Percentiles rank a stretch among this genome's conserved stretches.
Evolutionary conservation across 306 rosid species (phyloP).

Genomic region (Cicer arietinum): DNA sequence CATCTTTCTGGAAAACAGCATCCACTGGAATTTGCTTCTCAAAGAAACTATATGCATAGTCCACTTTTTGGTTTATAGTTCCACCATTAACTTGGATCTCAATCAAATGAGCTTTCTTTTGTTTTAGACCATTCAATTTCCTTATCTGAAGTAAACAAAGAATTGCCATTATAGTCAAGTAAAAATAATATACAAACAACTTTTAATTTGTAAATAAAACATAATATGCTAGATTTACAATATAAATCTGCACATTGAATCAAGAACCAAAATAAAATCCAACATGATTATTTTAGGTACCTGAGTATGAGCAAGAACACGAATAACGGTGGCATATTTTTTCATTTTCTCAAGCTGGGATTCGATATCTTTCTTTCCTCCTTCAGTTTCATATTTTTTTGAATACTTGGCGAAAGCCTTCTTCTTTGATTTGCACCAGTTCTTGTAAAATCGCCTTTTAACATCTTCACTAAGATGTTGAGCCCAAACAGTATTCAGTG

Average conservation of each 20-base stretch:
- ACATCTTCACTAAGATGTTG: conserved; percentile 83
- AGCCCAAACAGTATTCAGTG: conserved; percentile 76
- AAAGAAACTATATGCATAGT: conserved; percentile 71
- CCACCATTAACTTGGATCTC: conserved; percentile 91
- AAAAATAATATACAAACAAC: neutral
- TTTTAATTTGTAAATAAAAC: neutral
- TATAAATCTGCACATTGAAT: neutral
- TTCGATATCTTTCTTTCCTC: conserved; percentile 66
- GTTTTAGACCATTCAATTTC: conserved; percentile 85
- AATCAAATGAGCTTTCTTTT: conserved; percentile 91
- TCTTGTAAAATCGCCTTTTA: conserved; percentile 76
- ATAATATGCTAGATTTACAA: neutral
- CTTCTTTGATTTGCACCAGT: conserved; percentile 84
- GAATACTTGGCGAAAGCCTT: conserved; percentile 76
- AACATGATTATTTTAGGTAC: conserved; percentile 39
- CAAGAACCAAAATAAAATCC: neutral
- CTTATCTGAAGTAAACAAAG: conserved; percentile 54
- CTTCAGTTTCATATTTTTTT: conserved; percentile 62
- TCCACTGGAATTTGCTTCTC: conserved; percentile 83
- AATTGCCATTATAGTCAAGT: neutral
- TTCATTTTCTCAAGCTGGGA: conserved; percentile 69
- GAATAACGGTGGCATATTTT: conserved; percentile 65
- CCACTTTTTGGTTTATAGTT: conserved; percentile 71
- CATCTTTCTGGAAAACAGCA: conserved; percentile 86
- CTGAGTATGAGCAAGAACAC: conserved; percentile 88